These are phyloP conservation scores for Backusella tarrabulga DNA, from an alignment of 192 early-diverging fungal species.

Conservation along the genomic window DNA sequence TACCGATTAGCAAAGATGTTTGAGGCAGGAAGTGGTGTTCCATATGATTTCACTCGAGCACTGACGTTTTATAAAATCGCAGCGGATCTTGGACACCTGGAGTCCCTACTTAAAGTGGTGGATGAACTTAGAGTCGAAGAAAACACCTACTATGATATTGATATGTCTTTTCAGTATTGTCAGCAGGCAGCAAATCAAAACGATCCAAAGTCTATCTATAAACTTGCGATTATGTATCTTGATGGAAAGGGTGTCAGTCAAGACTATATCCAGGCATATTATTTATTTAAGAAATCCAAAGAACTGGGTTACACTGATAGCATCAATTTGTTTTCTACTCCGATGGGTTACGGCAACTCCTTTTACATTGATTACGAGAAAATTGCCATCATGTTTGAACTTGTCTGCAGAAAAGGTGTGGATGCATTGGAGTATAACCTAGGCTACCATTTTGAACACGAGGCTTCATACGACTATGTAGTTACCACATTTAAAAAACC, in stretches of 20 bases:
- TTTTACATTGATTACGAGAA: background rate
- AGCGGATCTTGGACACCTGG: background rate
- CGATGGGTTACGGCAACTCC: background rate
- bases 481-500: background rate
- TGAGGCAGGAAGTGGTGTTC: background rate
- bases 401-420: too few relatives aligned
- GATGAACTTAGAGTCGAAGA: background rate
- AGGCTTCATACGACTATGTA: background rate
- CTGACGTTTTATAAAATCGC: background rate
- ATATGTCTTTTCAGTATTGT: slow-evolving; percentile 23
- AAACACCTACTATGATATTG: slow-evolving; percentile 15
- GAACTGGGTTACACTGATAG: background rate
- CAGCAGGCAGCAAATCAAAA: slow-evolving; percentile 47
- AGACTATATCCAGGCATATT: background rate
- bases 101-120: background rate
- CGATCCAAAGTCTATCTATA: slow-evolving; percentile 50
- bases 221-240: slow-evolving; percentile 57
- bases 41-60: background rate
- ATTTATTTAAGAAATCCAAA: background rate
- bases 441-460: background rate
- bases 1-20: background rate
- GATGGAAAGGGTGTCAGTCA: slow-evolving; percentile 43
- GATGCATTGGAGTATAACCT: background rate
- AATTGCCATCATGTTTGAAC: background rate
- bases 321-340: background rate